These are phyloP conservation scores for Entonaema liquescens DNA, from an alignment of 495 filamentous ascomycete species.

Conservation along the genomic window DNA sequence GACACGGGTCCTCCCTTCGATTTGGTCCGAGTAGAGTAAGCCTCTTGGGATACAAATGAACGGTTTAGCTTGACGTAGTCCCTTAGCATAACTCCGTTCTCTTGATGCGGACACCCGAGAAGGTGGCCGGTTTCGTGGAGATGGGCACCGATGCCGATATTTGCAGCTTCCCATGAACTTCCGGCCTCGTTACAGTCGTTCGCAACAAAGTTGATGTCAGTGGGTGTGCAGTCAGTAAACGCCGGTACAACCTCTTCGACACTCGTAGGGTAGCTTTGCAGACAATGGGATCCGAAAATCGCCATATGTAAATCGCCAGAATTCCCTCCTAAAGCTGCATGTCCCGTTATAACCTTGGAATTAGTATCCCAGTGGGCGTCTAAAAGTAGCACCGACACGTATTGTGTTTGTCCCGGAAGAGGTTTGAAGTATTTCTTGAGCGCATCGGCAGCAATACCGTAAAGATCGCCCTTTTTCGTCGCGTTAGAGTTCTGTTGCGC, in stretches of 20 bases:
- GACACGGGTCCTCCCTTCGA: slow-evolving; percentile 78
- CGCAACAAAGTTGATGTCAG: slow-evolving; percentile 79
- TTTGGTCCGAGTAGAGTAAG: slow-evolving; percentile 84
- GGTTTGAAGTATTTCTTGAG: slow-evolving; percentile 78
- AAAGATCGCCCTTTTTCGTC: slow-evolving; percentile 73
- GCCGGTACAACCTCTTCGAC: slow-evolving; percentile 87
- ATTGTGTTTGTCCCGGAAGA: slow-evolving; percentile 77
- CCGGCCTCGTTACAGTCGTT: slow-evolving; percentile 87
- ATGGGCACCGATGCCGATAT: slow-evolving; percentile 91
- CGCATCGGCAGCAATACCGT: slow-evolving; percentile 76
- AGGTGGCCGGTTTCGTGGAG: slow-evolving; percentile 88
- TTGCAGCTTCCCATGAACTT: slow-evolving; percentile 90
- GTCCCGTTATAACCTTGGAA: slow-evolving; percentile 73
- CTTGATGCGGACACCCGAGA: slow-evolving; percentile 87
- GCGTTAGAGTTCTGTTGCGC: slow-evolving; percentile 83
- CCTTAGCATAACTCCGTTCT: slow-evolving; percentile 85
- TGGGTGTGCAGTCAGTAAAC: slow-evolving; percentile 87
- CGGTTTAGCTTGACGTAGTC: slow-evolving; percentile 86
- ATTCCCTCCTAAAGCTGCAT: slow-evolving; percentile 78
- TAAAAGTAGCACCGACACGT: slow-evolving; percentile 82
- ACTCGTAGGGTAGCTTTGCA: slow-evolving; percentile 85
- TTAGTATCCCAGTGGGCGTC: slow-evolving; percentile 87
- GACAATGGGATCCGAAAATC: slow-evolving; percentile 87
- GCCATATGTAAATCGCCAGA: slow-evolving; percentile 78
- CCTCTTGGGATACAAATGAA: slow-evolving; percentile 79